Conservation (phyloP, 108 stramenopile genomes). For the Conticribra weissflogii region DNA sequence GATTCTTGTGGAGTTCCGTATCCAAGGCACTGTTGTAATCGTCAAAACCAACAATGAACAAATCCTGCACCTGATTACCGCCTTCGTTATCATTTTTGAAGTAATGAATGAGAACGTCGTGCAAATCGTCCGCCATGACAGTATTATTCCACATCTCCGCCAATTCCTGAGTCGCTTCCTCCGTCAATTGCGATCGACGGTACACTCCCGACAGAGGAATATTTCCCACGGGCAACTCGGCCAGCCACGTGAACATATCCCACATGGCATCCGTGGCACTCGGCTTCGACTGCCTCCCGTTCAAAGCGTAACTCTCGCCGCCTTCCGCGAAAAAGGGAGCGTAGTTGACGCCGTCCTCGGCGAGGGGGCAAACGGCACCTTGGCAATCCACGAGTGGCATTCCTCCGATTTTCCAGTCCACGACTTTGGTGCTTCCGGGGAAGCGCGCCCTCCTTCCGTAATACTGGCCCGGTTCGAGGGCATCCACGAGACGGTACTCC, state of each 20-base stretch:
- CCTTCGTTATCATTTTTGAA: conserved; percentile 39
- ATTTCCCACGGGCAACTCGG: conserved; percentile 26
- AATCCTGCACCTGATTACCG: conserved; percentile 42
- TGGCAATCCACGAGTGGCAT: conserved; percentile 28
- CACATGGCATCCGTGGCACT: conserved; percentile 40
- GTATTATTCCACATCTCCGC: conserved; percentile 37
- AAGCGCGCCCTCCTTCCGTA: conserved; percentile 36
- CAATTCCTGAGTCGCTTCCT: conserved; percentile 15
- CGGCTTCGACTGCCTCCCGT: conserved; percentile 42
- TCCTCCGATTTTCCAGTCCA: conserved; percentile 23
- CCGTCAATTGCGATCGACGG: conserved; percentile 26
- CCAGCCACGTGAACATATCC: conserved; percentile 48
- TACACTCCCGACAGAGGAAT: conserved; percentile 44
- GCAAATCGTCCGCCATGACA: conserved; percentile 41
- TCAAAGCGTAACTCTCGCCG: conserved; percentile 42
- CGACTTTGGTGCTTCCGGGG: conserved; percentile 34
- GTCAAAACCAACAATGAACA: conserved; percentile 40
- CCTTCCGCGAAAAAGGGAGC: conserved; percentile 50
- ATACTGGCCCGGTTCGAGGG: conserved; percentile 25
- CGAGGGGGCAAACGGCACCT: conserved; percentile 23
- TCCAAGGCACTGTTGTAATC: conserved; percentile 40
- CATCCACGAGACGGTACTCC: conserved; percentile 21
- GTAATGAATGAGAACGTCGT: conserved; percentile 25
- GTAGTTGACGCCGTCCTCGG: conserved; percentile 35
- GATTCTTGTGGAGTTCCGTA: conserved; percentile 30